These are phyloP conservation scores for Erodium trifolium DNA, from an alignment of 441 rosid genomes.

Conservation along the genomic window DNA sequence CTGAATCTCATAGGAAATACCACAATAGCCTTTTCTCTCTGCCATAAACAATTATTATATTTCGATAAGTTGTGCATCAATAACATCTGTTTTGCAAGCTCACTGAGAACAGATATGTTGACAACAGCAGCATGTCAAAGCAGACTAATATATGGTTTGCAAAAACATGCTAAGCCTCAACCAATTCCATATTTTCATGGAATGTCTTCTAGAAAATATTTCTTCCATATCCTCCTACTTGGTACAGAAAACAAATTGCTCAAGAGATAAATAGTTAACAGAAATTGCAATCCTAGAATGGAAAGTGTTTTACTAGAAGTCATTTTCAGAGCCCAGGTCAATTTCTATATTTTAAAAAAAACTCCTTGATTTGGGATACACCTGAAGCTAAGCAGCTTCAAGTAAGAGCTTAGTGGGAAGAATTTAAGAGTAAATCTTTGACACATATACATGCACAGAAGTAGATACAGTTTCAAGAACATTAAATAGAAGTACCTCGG, in stretches of 20 bases:
- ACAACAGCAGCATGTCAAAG: not conserved
- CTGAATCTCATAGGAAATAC: conserved; percentile 92
- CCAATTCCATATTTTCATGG: not conserved
- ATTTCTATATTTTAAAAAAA: too few species aligned
- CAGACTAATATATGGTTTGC: conserved; percentile 1
- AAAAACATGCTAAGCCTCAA: not conserved
- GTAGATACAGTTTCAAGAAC: not conserved
- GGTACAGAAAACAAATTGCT: not conserved
- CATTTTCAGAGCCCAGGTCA: not conserved
- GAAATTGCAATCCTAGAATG: not conserved
- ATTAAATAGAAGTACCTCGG: conserved; percentile 44
- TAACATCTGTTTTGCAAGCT: not conserved
- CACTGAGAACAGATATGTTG: not conserved
- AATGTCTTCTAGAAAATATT: not conserved
- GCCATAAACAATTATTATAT: conserved; percentile 20
- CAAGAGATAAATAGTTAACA: not conserved
- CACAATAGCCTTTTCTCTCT: conserved; percentile 79
- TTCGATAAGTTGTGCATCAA: conserved; percentile 16
- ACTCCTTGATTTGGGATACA: too few species aligned
- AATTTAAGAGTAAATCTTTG: not conserved
- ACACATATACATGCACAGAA: not conserved
- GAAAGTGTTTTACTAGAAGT: not conserved
- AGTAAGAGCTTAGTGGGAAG: too few species aligned
- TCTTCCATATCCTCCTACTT: not conserved
- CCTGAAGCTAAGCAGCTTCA: too few species aligned